Conservation (phyloP, 2,329 filamentous ascomycete species). For the Aureobasidium pullulans region DNA sequence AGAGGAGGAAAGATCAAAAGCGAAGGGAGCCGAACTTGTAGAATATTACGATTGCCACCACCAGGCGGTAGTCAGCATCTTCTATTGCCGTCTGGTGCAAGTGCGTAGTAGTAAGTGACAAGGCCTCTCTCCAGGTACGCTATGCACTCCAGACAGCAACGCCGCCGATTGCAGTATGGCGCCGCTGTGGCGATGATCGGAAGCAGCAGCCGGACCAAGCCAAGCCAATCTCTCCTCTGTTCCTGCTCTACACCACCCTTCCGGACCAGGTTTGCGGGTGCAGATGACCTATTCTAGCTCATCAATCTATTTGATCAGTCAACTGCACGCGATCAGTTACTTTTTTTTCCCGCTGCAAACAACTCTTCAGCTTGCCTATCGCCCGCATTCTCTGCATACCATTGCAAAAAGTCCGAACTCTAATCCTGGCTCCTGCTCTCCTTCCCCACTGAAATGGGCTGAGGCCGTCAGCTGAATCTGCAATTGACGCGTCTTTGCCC, state of each 20-base stretch:
- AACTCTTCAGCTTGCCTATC: neutral
- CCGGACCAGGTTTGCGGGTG: neutral
- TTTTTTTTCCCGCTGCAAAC: neutral
- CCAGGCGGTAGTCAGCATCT: constrained; percentile 8
- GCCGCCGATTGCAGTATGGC: neutral
- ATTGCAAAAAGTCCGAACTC: neutral
- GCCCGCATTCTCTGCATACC: neutral
- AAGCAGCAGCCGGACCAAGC: neutral
- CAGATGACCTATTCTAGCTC: neutral
- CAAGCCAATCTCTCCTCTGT: neutral
- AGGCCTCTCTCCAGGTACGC: neutral
- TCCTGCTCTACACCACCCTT: neutral
- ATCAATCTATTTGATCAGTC: neutral
- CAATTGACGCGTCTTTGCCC: neutral
- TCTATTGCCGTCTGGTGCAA: constrained; percentile 5
- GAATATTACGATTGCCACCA: neutral
- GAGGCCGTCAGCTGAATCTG: neutral
- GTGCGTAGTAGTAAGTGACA: neutral
- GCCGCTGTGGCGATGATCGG: constrained; percentile 8
- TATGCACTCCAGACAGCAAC: neutral
- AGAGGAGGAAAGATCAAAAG: neutral
- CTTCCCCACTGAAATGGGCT: neutral
- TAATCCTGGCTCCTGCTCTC: neutral
- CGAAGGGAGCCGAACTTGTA: neutral
- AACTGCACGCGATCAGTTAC: constrained; percentile 10